A percentile compares a stretch with the other conserved stretches of the same genome.
Evolutionary conservation across 129 eudicot species (phyloP).

Genomic region (Tanacetum coccineum): DNA sequence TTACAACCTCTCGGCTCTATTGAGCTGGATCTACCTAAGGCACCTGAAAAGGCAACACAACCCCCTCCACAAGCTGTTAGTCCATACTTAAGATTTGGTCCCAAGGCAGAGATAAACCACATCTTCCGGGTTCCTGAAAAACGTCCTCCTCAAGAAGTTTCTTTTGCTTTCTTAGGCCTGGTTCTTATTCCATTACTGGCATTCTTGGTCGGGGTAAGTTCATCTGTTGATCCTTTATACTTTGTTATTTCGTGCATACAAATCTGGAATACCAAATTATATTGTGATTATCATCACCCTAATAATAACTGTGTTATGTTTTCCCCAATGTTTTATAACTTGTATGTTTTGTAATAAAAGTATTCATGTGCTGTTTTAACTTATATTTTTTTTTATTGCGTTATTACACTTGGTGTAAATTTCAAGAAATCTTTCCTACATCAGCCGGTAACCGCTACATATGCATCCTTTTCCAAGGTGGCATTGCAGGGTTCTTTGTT

Average conservation of each 20-base stretch:
- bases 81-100: constrained; percentile 66
- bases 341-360: no score
- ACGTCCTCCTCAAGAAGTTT: constrained; percentile 74
- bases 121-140: constrained; percentile 90
- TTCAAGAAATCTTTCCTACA: no score
- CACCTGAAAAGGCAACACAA: constrained; percentile 81
- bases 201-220: constrained; percentile 81
- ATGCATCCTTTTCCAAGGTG: no score
- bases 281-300: no score
- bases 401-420: no score
- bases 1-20: constrained; percentile 59
- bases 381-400: no score
- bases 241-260: neutral
- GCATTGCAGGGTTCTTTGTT: no score
- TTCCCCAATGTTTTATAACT: no score
- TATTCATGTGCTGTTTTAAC: no score
- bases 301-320: no score
- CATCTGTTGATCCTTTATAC: constrained; percentile 1
- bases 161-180: constrained; percentile 76
- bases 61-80: constrained; percentile 72
- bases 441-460: no score
- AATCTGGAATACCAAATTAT: neutral
- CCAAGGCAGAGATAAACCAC: constrained; percentile 78
- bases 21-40: constrained; percentile 72
- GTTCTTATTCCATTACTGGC: constrained; percentile 69